Evolutionary conservation across 305 asterid genomes (phyloP), one percentile per base, ranked within the genome.

Genomic region (Fraxinus sp.): DNA sequence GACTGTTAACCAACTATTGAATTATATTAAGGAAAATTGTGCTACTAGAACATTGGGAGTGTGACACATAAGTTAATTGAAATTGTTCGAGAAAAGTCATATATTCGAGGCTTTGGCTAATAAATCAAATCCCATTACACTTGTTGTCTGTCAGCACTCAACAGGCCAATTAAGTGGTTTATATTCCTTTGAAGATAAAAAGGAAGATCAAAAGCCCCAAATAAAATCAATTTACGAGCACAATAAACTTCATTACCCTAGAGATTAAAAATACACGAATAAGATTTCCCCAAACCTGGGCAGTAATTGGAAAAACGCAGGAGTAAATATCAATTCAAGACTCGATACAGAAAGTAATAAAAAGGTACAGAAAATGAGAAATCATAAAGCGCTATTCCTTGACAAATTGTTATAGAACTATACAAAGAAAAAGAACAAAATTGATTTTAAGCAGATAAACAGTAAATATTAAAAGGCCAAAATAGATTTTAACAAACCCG

Each of bases 401-500:
- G 33, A 62, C 5, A 62, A 20, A 8, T 62, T 22, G 9, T 62
- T 7, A 8, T 62, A 28, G 35, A 5, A 18, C 30, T 5, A 81
- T 3, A 18, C 13, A 46, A 3, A 46, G 4, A 46, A 13, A 46
- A 46, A 46, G 18, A 46, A 11, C 18, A 13, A 13, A 44, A 3
- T 46, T 46, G 57, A 46, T 13, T 46, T 46, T 13, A 55, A 78
- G 33, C 13, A 13, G 13, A 33, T 22, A 24, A 24, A 44, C 41
- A 72, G 3, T 5, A 13, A 49, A 2, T 77, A 77, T 7, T 6
- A 9, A 26, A 22, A 35, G 20, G 36, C 14, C 35, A 16, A 4
- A 66, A 26, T 26, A 68, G 18, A 26, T 3, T 20, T 11, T 2
- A 6, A 39, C 83, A 49, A 79, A 95, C 62, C 62, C 62, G 22